Evolutionary conservation across 2,329 filamentous ascomycete species (phyloP), one percentile per base, ranked within the genome.

Genomic region (Cladobotryum mycophilum): DNA sequence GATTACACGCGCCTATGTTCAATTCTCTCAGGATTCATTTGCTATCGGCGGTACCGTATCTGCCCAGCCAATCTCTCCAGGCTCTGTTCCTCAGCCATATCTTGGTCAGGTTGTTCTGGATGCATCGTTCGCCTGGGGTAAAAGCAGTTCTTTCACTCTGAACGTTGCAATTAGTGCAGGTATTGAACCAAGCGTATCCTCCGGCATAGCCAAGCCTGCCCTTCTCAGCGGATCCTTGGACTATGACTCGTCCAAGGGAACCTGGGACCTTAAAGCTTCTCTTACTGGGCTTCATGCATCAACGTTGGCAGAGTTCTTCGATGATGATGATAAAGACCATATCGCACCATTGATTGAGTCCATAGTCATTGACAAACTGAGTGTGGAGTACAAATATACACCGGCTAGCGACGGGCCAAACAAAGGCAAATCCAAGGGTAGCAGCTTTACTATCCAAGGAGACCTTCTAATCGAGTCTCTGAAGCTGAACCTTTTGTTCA

Each of bases 361-460:
- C 14, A 59, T 59, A 18, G 46, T 9, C 2, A 51, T 59, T 12
- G 46, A 51, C 0, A 54, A 30, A 5, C 7, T 58, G 9, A 14
- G 12, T 9, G 38, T 56, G 2, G 8, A 33, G 1, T 59, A 59
- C 22, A 22, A 36, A 0, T 59, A 59, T 8, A 41, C 42, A 11
- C n/a, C 33, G 5, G 44, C 11, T 0, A 36, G 15, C 7, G 43
- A 22, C 13, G 44, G 33, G 6, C 14, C 44, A 0, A 14, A 6
- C 11, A 33, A 2, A 8, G 13, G 22, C 2, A 46, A 36, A 5
- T 36, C 53, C 1, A 45, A 15, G n/a, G 53, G 49, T 2, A 55
- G 44, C 12, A 5, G 37, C 3, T 58, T 64, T 37, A 38, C 35
- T 4, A 48, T 54, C 9, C 2, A 41, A 6, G 61, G 61, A 1